These are phyloP conservation scores for Neurospora sp. DNA, from an alignment of 495 filamentous ascomycete genomes.

Conservation along the genomic window DNA sequence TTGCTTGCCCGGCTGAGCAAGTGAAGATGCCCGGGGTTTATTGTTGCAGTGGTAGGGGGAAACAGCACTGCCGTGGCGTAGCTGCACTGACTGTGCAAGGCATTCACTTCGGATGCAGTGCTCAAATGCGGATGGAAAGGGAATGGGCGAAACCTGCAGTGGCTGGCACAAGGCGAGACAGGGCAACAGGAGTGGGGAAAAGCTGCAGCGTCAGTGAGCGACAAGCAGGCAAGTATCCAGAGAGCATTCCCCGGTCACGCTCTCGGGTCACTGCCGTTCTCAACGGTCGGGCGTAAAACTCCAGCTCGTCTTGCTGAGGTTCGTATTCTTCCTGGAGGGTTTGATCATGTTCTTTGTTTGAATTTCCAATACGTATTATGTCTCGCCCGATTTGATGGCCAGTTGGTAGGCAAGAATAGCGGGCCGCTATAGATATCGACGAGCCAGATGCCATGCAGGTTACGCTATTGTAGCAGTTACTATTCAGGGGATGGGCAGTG, in stretches of 20 bases:
- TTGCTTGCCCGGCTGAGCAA: neutral
- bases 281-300: neutral
- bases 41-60: neutral
- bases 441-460: neutral
- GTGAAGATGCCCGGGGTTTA: neutral
- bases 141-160: slow-evolving; percentile 4
- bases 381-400: neutral
- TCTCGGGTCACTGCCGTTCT: neutral
- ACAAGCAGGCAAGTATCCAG: slow-evolving; percentile 3
- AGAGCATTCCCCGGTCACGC: neutral
- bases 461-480: neutral
- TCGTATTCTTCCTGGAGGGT: neutral
- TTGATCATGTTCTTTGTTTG: neutral
- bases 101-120: neutral
- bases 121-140: neutral
- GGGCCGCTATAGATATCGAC: neutral
- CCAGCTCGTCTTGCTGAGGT: neutral
- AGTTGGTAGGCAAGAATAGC: neutral
- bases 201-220: neutral
- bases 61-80: neutral
- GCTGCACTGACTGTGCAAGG: neutral
- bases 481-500: neutral
- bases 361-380: neutral
- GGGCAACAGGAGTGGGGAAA: slow-evolving; percentile 3
- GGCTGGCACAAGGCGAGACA: slow-evolving; percentile 4